Evolutionary conservation across 2,329 filamentous ascomycete genomes (phyloP).

Genomic region (Ascochyta lentis): DNA sequence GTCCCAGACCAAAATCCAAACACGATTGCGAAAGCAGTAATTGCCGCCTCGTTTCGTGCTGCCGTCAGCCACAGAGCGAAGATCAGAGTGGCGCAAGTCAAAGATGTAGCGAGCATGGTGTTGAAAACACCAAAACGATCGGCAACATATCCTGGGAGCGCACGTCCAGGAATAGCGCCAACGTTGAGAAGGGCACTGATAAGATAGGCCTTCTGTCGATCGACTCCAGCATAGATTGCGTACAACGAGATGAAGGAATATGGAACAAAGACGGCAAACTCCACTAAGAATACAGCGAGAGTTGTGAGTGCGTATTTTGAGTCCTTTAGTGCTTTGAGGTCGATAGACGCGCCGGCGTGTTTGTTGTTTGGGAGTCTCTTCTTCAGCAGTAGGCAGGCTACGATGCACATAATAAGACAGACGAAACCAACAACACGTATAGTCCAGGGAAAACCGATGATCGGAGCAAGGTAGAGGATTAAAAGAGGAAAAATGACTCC

Average conservation of each 20-base stretch:
- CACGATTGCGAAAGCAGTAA: constrained; percentile 68
- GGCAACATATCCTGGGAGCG: constrained; percentile 60
- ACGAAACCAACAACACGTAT: constrained; percentile 69
- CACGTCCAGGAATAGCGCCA: constrained; percentile 56
- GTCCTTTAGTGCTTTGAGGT: constrained; percentile 43
- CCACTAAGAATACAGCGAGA: constrained; percentile 52
- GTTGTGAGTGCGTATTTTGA: constrained; percentile 27
- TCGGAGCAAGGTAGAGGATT: constrained; percentile 61
- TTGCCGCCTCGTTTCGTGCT: constrained; percentile 57
- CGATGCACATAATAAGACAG: constrained; percentile 46
- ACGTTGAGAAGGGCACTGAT: constrained; percentile 60
- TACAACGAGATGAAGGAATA: constrained; percentile 59
- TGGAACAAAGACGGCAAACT: constrained; percentile 68
- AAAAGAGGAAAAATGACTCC: constrained; percentile 62
- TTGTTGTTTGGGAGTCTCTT: constrained; percentile 55
- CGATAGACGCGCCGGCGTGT: constrained; percentile 41
- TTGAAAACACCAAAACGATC: constrained; percentile 63
- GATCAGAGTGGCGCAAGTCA: constrained; percentile 51
- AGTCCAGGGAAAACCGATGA: constrained; percentile 67
- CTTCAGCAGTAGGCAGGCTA: constrained; percentile 50
- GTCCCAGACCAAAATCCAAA: constrained; percentile 74
- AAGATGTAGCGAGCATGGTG: constrained; percentile 58
- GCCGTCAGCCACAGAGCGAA: constrained; percentile 63
- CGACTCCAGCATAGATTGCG: constrained; percentile 48
- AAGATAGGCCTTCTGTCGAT: constrained; percentile 21